Conservation (phyloP, 2,329 filamentous ascomycete species). For the Claviceps purpurea region DNA sequence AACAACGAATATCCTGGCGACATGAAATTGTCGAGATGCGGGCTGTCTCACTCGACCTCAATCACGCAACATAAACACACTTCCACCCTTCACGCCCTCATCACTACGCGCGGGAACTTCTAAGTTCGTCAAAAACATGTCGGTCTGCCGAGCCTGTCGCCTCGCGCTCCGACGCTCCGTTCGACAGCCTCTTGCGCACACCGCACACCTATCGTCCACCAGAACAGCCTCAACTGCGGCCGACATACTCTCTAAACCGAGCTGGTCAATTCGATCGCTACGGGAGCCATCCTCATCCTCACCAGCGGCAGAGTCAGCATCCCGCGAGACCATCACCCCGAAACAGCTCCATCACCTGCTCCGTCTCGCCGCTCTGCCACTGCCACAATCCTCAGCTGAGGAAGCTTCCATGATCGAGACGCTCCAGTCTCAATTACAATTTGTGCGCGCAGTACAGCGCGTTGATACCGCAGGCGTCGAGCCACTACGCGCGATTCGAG, state of each 20-base stretch:
- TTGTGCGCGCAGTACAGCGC: constrained; percentile 73
- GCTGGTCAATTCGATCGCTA: constrained; percentile 73
- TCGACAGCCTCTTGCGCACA: constrained; percentile 1
- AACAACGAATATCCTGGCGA: too few relatives aligned
- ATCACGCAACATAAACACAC: neutral
- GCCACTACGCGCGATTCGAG: constrained; percentile 66
- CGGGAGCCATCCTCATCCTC: constrained; percentile 9
- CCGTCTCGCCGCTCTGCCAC: constrained; percentile 75
- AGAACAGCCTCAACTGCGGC: constrained; percentile 12
- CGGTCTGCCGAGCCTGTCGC: constrained; percentile 19
- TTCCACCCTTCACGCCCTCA: neutral
- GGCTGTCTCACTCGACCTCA: neutral
- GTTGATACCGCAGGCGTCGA: constrained; percentile 61
- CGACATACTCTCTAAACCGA: constrained; percentile 53
- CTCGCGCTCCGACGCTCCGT: constrained; percentile 13
- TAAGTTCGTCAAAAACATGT: constrained; percentile 10
- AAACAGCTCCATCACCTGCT: constrained; percentile 71
- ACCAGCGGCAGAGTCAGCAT: constrained; percentile 7
- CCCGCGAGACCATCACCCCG: constrained; percentile 39
- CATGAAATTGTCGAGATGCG: neutral
- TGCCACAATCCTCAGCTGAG: constrained; percentile 47
- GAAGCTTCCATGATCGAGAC: constrained; percentile 60
- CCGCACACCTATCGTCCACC: constrained; percentile 5
- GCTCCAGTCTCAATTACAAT: constrained; percentile 71
- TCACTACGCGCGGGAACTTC: neutral